A percentile compares a stretch with the other conserved stretches of the same genome.
These are phyloP conservation scores for Paracorniculantispora psalliotae DNA, from an alignment of 2,329 filamentous ascomycete species.

Conservation along the genomic window DNA sequence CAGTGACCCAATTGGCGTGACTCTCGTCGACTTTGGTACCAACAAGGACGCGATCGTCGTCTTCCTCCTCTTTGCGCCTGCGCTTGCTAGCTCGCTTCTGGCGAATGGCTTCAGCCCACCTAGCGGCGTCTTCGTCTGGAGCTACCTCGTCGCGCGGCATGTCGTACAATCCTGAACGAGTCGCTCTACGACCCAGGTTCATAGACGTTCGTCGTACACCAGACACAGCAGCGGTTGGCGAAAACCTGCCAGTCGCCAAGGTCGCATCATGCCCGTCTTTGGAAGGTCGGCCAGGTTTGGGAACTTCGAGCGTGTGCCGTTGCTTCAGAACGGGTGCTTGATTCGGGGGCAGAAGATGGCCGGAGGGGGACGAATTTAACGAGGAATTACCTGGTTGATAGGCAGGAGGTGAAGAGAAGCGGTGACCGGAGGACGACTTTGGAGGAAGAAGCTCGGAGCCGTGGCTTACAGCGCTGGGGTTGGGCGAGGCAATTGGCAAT, in stretches of 20 bases:
- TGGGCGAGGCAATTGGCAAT: conserved; percentile 16
- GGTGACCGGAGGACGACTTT: conserved; percentile 5
- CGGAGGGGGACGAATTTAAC: conserved; percentile 42
- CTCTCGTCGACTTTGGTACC: conserved; percentile 97
- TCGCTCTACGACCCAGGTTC: conserved; percentile 72
- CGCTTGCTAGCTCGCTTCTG: conserved; percentile 87
- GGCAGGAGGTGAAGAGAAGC: conserved; percentile 14
- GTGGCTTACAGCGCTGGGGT: conserved; percentile 24
- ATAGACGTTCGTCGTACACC: conserved; percentile 73
- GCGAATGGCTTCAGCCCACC: conserved; percentile 89
- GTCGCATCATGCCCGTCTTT: conserved; percentile 65
- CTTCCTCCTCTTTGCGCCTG: conserved; percentile 76
- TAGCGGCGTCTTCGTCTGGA: conserved; percentile 82
- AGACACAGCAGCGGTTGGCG: conserved; percentile 54
- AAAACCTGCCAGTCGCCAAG: conserved; percentile 75
- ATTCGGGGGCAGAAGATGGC: conserved; percentile 41
- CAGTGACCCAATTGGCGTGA: conserved; percentile 94
- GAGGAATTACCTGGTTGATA: conserved; percentile 39
- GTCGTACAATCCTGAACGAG: conserved; percentile 74
- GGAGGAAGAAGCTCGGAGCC: conserved; percentile 15
- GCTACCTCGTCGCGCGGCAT: conserved; percentile 75
- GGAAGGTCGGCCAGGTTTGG: conserved; percentile 65
- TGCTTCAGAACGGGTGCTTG: conserved; percentile 58
- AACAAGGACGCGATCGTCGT: conserved; percentile 90
- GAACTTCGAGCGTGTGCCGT: conserved; percentile 84